A percentile compares a stretch with the other conserved stretches of the same genome.
Conservation (phyloP, 345 rosid genomes). For the Barbarea vulgaris region DNA sequence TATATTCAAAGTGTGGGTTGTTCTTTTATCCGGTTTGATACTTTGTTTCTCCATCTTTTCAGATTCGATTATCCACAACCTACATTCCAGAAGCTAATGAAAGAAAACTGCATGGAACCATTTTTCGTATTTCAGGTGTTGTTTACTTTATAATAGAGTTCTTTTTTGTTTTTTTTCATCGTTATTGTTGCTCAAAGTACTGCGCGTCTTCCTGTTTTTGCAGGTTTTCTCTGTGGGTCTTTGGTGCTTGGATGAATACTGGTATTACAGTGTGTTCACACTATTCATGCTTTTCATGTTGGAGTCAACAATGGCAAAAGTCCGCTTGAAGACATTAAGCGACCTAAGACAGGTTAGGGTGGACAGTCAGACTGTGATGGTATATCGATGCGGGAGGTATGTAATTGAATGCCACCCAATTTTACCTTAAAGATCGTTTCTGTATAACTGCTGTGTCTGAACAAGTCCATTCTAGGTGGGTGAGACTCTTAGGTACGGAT, state of each 20-base stretch:
- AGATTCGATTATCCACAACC: constrained; percentile 99
- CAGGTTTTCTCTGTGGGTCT: constrained; percentile 98
- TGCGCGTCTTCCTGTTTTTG: constrained; percentile 6
- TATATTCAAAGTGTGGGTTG: not conserved
- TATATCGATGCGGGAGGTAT: constrained; percentile 94
- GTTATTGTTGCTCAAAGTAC: not conserved
- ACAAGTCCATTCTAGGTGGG: constrained; percentile 68
- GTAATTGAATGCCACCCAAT: constrained; percentile 30
- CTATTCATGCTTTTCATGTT: constrained; percentile 99
- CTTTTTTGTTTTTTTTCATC: not conserved
- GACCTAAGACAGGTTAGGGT: constrained; percentile 97
- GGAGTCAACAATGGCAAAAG: constrained; percentile 99
- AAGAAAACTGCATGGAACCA: constrained; percentile 96
- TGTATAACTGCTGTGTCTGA: constrained; percentile 22
- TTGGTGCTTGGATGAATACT: constrained; percentile 98
- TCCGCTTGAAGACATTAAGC: constrained; percentile 87
- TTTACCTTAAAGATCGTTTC: not conserved
- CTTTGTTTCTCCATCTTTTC: constrained; percentile 37
- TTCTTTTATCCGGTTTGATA: constrained; percentile 13
- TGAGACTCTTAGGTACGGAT: constrained; percentile 82
- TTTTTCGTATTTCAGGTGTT: constrained; percentile 99
- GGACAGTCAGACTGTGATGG: constrained; percentile 86
- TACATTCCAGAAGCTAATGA: constrained; percentile 94
- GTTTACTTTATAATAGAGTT: constrained; percentile 30
- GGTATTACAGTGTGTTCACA: constrained; percentile 99